These are phyloP conservation scores for Cryphonectria parasitica DNA, from an alignment of 2,329 filamentous ascomycete genomes.

Conservation along the genomic window DNA sequence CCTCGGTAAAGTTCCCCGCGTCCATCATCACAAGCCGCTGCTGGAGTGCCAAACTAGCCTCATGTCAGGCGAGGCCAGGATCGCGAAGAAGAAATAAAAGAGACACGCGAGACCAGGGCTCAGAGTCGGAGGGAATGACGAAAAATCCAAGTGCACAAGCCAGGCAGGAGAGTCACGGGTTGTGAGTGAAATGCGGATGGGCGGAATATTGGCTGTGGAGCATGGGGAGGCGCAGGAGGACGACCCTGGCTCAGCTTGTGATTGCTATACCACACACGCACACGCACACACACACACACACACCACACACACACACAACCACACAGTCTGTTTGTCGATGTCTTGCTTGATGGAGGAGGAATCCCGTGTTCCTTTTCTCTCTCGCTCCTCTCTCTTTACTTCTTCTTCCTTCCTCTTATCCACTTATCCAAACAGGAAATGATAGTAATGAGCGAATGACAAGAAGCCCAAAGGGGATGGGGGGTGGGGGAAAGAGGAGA, in stretches of 20 bases:
- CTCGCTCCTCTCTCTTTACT: neutral
- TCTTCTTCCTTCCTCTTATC: neutral
- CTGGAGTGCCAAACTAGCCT: slow-evolving; percentile 16
- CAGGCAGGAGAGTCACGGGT: slow-evolving; percentile 22
- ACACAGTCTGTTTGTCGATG: neutral
- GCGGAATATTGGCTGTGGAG: slow-evolving; percentile 18
- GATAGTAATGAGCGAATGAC: slow-evolving; percentile 26
- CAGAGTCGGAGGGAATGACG: slow-evolving; percentile 16
- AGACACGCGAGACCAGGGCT: neutral
- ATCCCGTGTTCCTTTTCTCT: neutral
- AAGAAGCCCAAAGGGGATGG: slow-evolving; percentile 6
- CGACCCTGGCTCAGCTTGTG: slow-evolving; percentile 17
- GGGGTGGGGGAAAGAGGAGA: neutral
- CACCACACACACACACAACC: neutral
- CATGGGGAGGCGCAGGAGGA: slow-evolving; percentile 19
- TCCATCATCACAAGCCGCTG: slow-evolving; percentile 43
- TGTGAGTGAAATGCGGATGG: slow-evolving; percentile 14
- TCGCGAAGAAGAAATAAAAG: neutral
- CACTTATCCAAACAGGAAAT: slow-evolving; percentile 2
- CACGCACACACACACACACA: neutral
- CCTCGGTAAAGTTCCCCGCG: slow-evolving; percentile 48
- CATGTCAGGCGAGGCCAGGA: slow-evolving; percentile 26
- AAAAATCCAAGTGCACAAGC: slow-evolving; percentile 19
- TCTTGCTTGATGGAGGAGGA: neutral
- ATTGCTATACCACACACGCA: slow-evolving; percentile 12